Evolutionary conservation across 345 rosid genomes (phyloP).

Genomic region (Erodium maritimum): DNA sequence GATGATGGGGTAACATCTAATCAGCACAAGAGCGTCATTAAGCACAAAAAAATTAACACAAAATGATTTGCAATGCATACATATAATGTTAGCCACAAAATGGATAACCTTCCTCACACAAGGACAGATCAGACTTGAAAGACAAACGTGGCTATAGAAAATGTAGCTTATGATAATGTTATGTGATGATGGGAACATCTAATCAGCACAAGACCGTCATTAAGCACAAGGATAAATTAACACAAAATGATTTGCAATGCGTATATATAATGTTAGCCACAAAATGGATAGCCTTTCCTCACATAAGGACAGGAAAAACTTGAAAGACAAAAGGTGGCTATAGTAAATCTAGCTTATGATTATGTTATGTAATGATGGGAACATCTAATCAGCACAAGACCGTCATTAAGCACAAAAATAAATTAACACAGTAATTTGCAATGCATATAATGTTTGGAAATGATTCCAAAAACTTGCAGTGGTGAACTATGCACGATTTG

Average conservation of each 20-base stretch:
- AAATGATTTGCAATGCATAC: no score
- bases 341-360: constrained; percentile 3
- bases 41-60: constrained; percentile 12
- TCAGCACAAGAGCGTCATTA: constrained; percentile 46
- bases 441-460: no score
- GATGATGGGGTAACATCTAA: constrained; percentile 11
- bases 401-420: constrained; percentile 17
- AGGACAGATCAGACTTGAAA: neutral
- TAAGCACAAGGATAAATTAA: constrained; percentile 11
- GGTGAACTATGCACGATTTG: no score
- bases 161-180: constrained; percentile 19
- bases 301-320: neutral
- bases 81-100: neutral
- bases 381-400: constrained; percentile 16
- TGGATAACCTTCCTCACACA: constrained; percentile 1
- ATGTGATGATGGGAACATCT: constrained; percentile 8
- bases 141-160: neutral
- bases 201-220: constrained; percentile 20
- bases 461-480: no score
- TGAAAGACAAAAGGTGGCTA: neutral
- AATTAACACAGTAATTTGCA: neutral
- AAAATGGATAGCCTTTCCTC: constrained; percentile 4
- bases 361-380: constrained; percentile 12
- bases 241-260: neutral
- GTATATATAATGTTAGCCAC: neutral